phyloP scores from a whole-genome alignment of 2,329 filamentous ascomycete genomes.

The Xylariomycetidae sp. region DNA sequence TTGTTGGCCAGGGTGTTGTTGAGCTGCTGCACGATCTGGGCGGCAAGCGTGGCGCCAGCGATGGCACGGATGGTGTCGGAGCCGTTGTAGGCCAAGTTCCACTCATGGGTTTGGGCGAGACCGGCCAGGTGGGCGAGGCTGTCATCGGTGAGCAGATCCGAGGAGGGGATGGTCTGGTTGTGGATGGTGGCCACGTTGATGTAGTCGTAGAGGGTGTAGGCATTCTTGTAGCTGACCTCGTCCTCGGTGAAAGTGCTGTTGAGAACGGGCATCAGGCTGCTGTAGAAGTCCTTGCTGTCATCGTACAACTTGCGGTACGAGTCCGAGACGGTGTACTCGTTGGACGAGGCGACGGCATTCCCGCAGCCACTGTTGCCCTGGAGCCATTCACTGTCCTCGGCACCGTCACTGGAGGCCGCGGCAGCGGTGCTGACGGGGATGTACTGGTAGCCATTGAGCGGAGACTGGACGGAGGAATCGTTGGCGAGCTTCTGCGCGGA shows the following conservation, averaged over 20 bases:
- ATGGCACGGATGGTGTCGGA: conserved; percentile 60
- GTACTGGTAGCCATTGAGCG: conserved; percentile 77
- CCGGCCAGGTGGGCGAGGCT: conserved; percentile 58
- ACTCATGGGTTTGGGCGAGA: conserved; percentile 78
- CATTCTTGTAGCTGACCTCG: conserved; percentile 51
- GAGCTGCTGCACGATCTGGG: conserved; percentile 47
- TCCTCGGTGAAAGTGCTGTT: conserved; percentile 42
- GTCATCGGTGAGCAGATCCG: conserved; percentile 51
- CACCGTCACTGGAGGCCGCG: conserved; percentile 48
- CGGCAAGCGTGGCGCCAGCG: conserved; percentile 50
- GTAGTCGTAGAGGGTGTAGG: conserved; percentile 56
- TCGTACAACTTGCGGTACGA: conserved; percentile 39
- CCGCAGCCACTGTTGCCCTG: conserved; percentile 52
- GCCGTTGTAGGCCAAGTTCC: conserved; percentile 73
- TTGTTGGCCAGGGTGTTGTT: conserved; percentile 42
- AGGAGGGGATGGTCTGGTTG: conserved; percentile 53
- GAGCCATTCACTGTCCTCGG: conserved; percentile 52
- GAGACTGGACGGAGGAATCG: conserved; percentile 57
- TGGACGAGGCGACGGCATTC: conserved; percentile 48
- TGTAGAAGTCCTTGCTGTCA: conserved; percentile 55
- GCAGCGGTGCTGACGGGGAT: conserved; percentile 64
- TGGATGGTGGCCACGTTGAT: conserved; percentile 56
- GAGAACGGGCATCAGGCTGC: conserved; percentile 47
- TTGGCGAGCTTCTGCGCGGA: conserved; percentile 63
- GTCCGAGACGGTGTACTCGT: conserved; percentile 44